These are phyloP conservation scores for Wickerhamomyces chaumierensis DNA, from an alignment of 805 yeast genomes.

Conservation along the genomic window DNA sequence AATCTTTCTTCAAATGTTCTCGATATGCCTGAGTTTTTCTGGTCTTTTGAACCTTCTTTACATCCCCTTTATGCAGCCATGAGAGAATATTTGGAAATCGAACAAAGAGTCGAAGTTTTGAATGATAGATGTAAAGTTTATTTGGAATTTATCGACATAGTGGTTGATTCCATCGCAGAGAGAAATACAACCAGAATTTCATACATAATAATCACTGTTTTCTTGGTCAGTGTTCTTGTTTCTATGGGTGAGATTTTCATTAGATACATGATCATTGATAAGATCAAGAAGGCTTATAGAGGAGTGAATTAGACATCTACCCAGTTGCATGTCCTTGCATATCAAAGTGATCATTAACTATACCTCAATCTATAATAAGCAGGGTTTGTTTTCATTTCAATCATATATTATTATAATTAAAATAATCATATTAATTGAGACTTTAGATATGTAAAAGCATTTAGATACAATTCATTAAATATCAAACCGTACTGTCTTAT, in stretches of 20 bases:
- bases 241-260: slow-evolving; percentile 60
- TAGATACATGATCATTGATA: slow-evolving; percentile 37
- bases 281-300: not conserved
- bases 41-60: slow-evolving; percentile 92
- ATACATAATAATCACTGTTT: slow-evolving; percentile 76
- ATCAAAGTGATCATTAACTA: no score
- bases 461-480: no score
- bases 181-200: slow-evolving; percentile 86
- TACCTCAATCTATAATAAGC: no score
- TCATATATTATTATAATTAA: no score
- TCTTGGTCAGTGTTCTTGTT: slow-evolving; percentile 67
- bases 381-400: no score
- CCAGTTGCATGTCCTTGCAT: no score
- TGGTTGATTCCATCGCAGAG: slow-evolving; percentile 91
- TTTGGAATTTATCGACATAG: slow-evolving; percentile 83
- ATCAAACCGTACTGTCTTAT: no score
- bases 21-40: slow-evolving; percentile 93
- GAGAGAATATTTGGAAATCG: slow-evolving; percentile 87
- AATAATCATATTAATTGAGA: no score
- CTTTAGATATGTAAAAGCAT: no score
- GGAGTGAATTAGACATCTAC: no score
- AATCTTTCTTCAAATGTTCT: slow-evolving; percentile 81
- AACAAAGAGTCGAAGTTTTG: slow-evolving; percentile 85
- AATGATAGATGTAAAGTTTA: slow-evolving; percentile 92
- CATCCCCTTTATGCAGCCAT: slow-evolving; percentile 87